Percentiles rank a stretch among this genome's conserved stretches.
Evolutionary conservation across 192 early-diverging fungal genomes (phyloP).

Genomic region (Oehlia diaphana): DNA sequence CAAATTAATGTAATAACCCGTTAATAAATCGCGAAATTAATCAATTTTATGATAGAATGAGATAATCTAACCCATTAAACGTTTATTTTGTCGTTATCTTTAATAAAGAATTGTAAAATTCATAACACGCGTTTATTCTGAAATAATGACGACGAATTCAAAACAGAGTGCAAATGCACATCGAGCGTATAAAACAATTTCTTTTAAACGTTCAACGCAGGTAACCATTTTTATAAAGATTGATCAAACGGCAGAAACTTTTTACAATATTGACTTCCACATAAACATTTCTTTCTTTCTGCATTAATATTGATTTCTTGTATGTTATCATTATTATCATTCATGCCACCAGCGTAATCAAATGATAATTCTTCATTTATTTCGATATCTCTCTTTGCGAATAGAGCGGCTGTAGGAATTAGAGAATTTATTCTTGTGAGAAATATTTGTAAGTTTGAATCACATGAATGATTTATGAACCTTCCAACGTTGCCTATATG

Average conservation of each 20-base stretch:
- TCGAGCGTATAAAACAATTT: too few relatives aligned
- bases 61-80: too few relatives aligned
- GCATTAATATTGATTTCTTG: background rate
- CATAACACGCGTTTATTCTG: too few relatives aligned
- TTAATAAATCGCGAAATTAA: too few relatives aligned
- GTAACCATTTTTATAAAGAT: slow-evolving; percentile 14
- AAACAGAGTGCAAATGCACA: too few relatives aligned
- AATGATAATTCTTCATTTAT: slow-evolving; percentile 17
- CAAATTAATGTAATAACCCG: too few relatives aligned
- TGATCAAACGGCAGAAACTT: slow-evolving; percentile 20
- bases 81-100: too few relatives aligned
- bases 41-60: too few relatives aligned
- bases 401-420: slow-evolving; percentile 19
- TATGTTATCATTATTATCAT: background rate
- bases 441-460: slow-evolving; percentile 18
- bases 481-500: slow-evolving; percentile 17
- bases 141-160: too few relatives aligned
- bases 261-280: slow-evolving; percentile 19
- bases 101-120: too few relatives aligned
- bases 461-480: slow-evolving; percentile 28
- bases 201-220: too few relatives aligned
- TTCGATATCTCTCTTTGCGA: slow-evolving; percentile 18
- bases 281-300: slow-evolving; percentile 19
- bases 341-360: slow-evolving; percentile 13
- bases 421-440: slow-evolving; percentile 18